Evolutionary conservation across 495 filamentous ascomycete genomes (phyloP).

Genomic region (Penicillium egyptiacum): DNA sequence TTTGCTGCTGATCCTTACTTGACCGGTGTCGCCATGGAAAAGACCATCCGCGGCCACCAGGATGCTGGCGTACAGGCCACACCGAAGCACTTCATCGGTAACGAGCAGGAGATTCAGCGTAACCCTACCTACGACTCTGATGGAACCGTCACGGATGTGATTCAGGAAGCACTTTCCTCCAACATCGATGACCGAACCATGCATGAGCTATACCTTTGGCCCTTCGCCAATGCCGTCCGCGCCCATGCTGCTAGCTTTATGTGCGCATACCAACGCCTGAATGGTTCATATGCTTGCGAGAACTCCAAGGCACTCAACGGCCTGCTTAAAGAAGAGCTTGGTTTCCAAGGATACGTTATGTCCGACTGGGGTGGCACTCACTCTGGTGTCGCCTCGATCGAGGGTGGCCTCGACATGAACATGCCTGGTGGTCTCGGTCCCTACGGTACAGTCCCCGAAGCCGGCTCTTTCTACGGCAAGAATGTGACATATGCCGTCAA

Average conservation of each 20-base stretch:
- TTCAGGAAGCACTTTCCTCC: conserved; percentile 64
- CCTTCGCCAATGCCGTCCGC: conserved; percentile 63
- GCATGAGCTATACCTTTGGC: conserved; percentile 83
- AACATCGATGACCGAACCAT: conserved; percentile 66
- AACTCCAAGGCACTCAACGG: conserved; percentile 63
- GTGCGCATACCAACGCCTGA: conserved; percentile 70
- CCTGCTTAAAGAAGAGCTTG: conserved; percentile 64
- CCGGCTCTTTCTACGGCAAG: conserved; percentile 52
- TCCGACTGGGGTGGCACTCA: conserved; percentile 66
- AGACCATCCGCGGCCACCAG: conserved; percentile 58
- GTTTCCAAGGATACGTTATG: conserved; percentile 66
- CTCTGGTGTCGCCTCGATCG: conserved; percentile 51
- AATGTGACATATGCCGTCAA: conserved; percentile 51
- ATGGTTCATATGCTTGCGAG: conserved; percentile 64
- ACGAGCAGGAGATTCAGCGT: conserved; percentile 54
- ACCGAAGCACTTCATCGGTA: conserved; percentile 60
- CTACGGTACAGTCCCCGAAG: conserved; percentile 16
- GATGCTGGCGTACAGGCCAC: conserved; percentile 56
- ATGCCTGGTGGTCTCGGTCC: conserved; percentile 49
- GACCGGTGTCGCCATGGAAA: conserved; percentile 52
- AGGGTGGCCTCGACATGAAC: conserved; percentile 61
- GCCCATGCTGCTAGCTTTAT: conserved; percentile 63
- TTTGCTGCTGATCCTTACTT: conserved; percentile 68
- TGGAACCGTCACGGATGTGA: conserved; percentile 71
- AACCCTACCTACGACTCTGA: conserved; percentile 40